Conservation (phyloP, 345 rosid species). For the Salix udensis region DNA sequence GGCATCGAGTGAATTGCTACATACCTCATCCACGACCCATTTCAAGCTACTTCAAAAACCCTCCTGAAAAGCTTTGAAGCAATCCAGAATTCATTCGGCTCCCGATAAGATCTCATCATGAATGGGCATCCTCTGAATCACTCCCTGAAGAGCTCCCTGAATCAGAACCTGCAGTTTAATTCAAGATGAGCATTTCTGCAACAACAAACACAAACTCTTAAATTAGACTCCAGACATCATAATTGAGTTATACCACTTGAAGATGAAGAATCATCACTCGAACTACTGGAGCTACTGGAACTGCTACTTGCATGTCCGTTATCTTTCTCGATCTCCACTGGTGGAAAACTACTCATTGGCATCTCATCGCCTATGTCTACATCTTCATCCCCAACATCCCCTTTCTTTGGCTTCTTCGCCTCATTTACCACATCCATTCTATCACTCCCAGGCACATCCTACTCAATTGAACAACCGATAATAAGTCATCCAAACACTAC, state of each 20-base stretch:
- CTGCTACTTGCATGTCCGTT: slow-evolving; percentile 43
- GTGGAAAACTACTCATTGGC: slow-evolving; percentile 70
- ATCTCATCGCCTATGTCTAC: slow-evolving; percentile 90
- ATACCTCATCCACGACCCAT: slow-evolving; percentile 13
- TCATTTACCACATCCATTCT: slow-evolving; percentile 44
- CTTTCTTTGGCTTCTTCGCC: slow-evolving; percentile 59
- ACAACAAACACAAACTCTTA: not conserved
- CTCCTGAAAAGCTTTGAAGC: not conserved
- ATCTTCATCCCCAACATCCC: slow-evolving; percentile 76
- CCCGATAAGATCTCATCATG: not conserved
- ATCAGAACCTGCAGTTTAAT: slow-evolving; percentile 29
- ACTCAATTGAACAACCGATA: not conserved
- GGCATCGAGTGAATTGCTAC: not conserved
- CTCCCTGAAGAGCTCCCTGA: slow-evolving; percentile 39
- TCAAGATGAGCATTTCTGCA: not conserved
- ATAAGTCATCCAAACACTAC: not conserved
- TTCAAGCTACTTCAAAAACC: not conserved
- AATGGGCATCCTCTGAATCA: slow-evolving; percentile 37
- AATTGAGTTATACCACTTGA: slow-evolving; percentile 50
- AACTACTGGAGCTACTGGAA: slow-evolving; percentile 51
- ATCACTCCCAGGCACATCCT: slow-evolving; percentile 34
- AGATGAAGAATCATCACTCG: slow-evolving; percentile 55
- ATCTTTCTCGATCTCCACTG: slow-evolving; percentile 83
- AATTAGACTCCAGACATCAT: not conserved
- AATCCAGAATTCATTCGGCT: not conserved